Base-by-base conservation (phyloP, 441 rosid genomes). In the Sinapis alba region DNA sequence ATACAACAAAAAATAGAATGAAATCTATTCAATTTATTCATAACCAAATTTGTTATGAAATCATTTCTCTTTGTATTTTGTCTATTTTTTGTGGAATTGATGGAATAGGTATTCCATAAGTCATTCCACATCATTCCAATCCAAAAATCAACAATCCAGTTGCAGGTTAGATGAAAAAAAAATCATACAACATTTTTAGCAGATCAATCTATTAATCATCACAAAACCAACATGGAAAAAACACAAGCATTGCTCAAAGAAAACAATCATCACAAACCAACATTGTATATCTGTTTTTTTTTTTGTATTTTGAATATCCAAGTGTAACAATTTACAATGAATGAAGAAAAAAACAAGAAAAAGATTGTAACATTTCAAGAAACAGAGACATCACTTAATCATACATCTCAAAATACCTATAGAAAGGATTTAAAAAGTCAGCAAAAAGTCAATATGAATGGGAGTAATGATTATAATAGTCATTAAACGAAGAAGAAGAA, bases 381-480 rank as follows among this genome's bases (percentile, higher is more conserved):
- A 68, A 60, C 26, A 75, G 28, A 21, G 18, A 18, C 26, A 73
- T 32, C 19, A 30, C 58, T 69, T 51, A 50, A 59, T 20, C 51
- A 76, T 45, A 0, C 2, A 36, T 18, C 50, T 34, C 66, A 62
- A 18, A 26, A 38, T 41, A 47, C 23, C 23, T 50, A 50, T 50
- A 7, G 21, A 50, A 45, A 45, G 53, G 9, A 50, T 18, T 45
- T 16, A 41, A 13, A 13, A 41, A 41, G 47, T 41, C 43, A 3
- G 43, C 6, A 15, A 47, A 47, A 47, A 15, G 57, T 90, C 83
- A 89, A 76, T 91, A 91, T 16, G 93, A 87, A 76, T 81, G 82
- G 16, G 86, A 76, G 71, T 81, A 69, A 63, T 79, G 75, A 83
- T 56, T 54, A 23, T 83, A 82, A 83, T 71, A 75, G 62, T 79